These are phyloP conservation scores for Phytophthora megakarya DNA, from an alignment of 352 stramenopile genomes.

Conservation along the genomic window DNA sequence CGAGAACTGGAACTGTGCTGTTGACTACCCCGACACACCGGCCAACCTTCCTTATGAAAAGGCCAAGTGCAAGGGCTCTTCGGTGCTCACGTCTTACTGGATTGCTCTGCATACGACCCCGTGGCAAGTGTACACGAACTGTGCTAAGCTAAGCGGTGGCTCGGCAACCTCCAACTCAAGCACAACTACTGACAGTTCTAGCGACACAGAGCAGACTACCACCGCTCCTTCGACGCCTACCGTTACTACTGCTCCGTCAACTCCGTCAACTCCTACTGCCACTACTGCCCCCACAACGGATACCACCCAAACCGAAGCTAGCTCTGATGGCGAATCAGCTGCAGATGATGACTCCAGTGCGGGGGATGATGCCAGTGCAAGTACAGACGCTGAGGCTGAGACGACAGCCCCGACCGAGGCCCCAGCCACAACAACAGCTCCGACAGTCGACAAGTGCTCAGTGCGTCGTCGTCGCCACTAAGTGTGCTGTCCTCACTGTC, in stretches of 20 bases:
- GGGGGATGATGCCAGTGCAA: no score
- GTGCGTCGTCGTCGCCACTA: conserved; percentile 35
- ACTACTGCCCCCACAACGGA: conserved; percentile 13
- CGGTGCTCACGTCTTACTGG: conserved; percentile 50
- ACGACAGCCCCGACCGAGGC: conserved; percentile 9
- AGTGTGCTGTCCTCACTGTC: conserved; percentile 3
- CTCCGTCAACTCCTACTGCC: conserved; percentile 10
- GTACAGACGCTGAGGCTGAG: conserved; percentile 18
- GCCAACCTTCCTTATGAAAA: conserved; percentile 52
- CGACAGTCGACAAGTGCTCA: conserved; percentile 37
- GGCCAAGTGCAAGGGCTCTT: conserved; percentile 34
- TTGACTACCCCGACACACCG: conserved; percentile 34
- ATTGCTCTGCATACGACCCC: conserved; percentile 47
- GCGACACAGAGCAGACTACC: not conserved
- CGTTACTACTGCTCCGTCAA: conserved; percentile 15
- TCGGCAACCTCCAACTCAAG: conserved; percentile 24
- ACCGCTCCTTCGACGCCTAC: conserved; percentile 10
- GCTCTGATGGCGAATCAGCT: conserved; percentile 1
- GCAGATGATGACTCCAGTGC: conserved; percentile 15
- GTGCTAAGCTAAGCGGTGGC: conserved; percentile 32
- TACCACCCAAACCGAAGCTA: conserved; percentile 18
- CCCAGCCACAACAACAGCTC: conserved; percentile 8
- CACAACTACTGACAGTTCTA: conserved; percentile 13
- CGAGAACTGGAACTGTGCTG: conserved; percentile 47
- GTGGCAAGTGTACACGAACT: conserved; percentile 64